Evolutionary conservation across 202 grass and related monocot species (phyloP), one percentile per base, ranked within the genome.

Genomic region (Hordeum pubiflorum): DNA sequence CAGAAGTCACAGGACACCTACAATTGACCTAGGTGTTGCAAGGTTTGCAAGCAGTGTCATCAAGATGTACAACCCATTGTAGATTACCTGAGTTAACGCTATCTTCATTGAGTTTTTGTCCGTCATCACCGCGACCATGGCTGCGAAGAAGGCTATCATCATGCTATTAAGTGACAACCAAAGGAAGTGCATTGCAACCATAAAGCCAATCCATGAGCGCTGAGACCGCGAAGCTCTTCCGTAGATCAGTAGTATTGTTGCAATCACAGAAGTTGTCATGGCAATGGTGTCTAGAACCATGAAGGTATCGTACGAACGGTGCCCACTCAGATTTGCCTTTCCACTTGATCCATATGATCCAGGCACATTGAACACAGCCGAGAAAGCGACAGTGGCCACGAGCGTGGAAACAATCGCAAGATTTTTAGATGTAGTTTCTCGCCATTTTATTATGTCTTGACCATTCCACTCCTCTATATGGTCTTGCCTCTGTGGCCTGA

Each of bases 341-440:
- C 87, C 82, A 31, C 82, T 66, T 4, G 78, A 9, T 26, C 74
- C 72, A 6, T 85, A 89, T 23, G 82, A 81, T 18, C 87, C 87
- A 11, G 87, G 87, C 24, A 89, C 61, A 7, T 81, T 89, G 82
- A 89, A 85, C 9, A 82, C 79, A 9, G 87, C 82, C 5, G 82
- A 84, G 68, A 89, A 89, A 12, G 87, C 82, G 0, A 89, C 62
- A 0, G 87, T 85, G 0, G 82, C 87, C 65, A 89, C 78, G 3
- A 89, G 87, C 0, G 67, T 70, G 33, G 87, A 80, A 17, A 89
- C 72, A 57, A 89, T 54, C 0, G 87, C 76, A 0, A 89, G 63
- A 15, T 89, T 85, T 4, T 89, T 89, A 0, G 70, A 85, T n/a
- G 77, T 76, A 0, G 21, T 41, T 4, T 27, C 56, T 37, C 77